phyloP scores from a whole-genome alignment of 768 basidiomycete genomes.

The Mycena epipterygia region DNA sequence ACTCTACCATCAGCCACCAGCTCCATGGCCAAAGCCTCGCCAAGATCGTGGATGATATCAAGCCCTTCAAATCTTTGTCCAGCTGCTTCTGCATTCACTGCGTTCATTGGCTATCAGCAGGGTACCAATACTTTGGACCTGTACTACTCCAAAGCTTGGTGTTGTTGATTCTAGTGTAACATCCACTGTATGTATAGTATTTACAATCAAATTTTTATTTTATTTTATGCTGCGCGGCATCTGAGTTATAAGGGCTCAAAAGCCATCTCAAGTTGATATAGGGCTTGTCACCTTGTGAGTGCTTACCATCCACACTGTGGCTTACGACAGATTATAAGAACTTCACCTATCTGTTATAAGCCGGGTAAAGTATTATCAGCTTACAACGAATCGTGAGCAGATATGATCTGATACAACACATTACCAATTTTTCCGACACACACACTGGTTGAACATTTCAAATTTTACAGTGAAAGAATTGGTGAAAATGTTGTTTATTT shows the following conservation, averaged over 20 bases:
- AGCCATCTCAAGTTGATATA: no score
- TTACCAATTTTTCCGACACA: constrained; percentile 10
- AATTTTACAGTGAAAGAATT: no score
- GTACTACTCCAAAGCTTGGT: neutral
- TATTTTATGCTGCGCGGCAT: no score
- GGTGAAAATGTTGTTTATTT: no score
- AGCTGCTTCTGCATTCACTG: neutral
- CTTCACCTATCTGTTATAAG: neutral
- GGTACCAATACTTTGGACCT: neutral
- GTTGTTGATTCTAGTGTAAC: neutral
- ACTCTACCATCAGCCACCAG: neutral
- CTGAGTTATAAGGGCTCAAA: no score
- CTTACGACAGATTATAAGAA: neutral
- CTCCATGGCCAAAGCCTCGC: neutral
- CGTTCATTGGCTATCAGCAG: constrained; percentile 8
- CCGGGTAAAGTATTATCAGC: neutral
- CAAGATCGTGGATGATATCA: constrained; percentile 7
- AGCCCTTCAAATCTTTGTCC: neutral
- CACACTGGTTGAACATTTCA: no score
- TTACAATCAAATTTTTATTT: no score
- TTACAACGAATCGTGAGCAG: neutral
- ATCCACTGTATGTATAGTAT: no score
- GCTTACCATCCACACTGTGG: neutral
- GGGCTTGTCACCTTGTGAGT: no score
- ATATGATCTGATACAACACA: neutral